Conservation (phyloP, 2,329 filamentous ascomycete species). For the Cladophialophora exuberans region DNA sequence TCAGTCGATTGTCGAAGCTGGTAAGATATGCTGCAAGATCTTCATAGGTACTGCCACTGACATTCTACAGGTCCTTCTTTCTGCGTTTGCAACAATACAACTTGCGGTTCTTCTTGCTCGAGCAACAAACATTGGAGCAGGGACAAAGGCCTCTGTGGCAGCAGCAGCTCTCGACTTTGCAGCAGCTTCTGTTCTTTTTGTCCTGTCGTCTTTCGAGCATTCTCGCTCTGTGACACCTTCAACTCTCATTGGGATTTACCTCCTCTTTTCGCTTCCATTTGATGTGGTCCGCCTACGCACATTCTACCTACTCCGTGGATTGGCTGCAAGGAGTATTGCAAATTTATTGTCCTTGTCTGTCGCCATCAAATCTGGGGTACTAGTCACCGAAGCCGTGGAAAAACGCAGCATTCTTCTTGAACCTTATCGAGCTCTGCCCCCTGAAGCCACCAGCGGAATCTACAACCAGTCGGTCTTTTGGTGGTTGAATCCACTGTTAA, state of each 20-base stretch:
- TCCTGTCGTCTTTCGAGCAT: slow-evolving; percentile 37
- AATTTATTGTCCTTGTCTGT: slow-evolving; percentile 47
- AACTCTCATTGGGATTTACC: slow-evolving; percentile 42
- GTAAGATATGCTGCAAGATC: slow-evolving; percentile 13
- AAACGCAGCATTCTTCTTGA: slow-evolving; percentile 48
- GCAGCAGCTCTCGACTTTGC: slow-evolving; percentile 27
- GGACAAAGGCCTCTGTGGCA: slow-evolving; percentile 24
- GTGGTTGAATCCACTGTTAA: slow-evolving; percentile 59
- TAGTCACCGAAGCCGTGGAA: slow-evolving; percentile 50
- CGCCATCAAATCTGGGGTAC: slow-evolving; percentile 47
- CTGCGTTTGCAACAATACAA: slow-evolving; percentile 40
- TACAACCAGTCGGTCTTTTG: slow-evolving; percentile 55
- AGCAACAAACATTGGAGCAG: slow-evolving; percentile 23
- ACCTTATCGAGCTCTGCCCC: slow-evolving; percentile 47
- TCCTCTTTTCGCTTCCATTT: slow-evolving; percentile 46
- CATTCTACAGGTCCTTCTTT: slow-evolving; percentile 22
- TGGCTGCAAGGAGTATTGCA: slow-evolving; percentile 40
- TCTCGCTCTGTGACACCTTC: slow-evolving; percentile 37
- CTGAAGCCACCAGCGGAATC: slow-evolving; percentile 57
- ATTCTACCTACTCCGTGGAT: slow-evolving; percentile 24
- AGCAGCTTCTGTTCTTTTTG: slow-evolving; percentile 28
- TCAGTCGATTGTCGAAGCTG: slow-evolving; percentile 29
- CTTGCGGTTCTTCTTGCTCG: slow-evolving; percentile 41
- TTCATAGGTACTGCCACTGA: slow-evolving; percentile 7
- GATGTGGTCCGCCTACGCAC: slow-evolving; percentile 48